Evolutionary conservation across 108 stramenopile species (phyloP), one percentile per base, ranked within the genome.

Genomic region (Poteriospumella lacustris): DNA sequence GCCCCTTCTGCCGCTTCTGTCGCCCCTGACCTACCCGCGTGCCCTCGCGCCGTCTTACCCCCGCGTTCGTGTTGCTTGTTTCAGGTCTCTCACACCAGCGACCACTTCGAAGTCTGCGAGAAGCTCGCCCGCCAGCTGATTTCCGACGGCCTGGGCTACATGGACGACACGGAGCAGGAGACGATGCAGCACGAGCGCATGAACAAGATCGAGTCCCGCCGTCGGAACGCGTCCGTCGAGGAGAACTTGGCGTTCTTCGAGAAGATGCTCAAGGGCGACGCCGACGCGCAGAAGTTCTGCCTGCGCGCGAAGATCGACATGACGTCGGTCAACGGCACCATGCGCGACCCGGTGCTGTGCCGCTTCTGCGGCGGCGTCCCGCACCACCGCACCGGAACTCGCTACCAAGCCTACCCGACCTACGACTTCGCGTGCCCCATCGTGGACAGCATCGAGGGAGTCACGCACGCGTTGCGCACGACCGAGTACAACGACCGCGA

Each of bases 401-500:
- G 77, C 56, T 95, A 93, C 90, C 95, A 96, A 85, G 98, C 98
- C 39, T 99, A 98, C 82, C 98, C 98, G 2, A 99, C 98, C 5
- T 99, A 99, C 73, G 98, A 99, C 81, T 82, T 99, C 59, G 97
- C 97, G 12, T 99, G 98, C 86, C 98, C 98, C 44, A 96, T 99
- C 80, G 95, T 99, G n/a, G 98, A 99, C 85, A 86, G 87, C 19
- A 72, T 98, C 33, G 98, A 99, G 78, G 98, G 98, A 12, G 97
- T 99, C 41, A 96, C 95, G 2, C 98, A 99, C 84, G 96, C 97
- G 2, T 80, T 97, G 36, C 93, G 98, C 40, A 97, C 97, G 5
- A 99, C 97, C 24, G 97, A 99, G 83, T 99, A 98, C 89, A 93
- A 95, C 80, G 98, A 97, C 82, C 88, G 84, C 70, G 91, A 97